Evolutionary conservation across 2,329 filamentous ascomycete genomes (phyloP).

Genomic region (Cephalotrichum gorgonifer): DNA sequence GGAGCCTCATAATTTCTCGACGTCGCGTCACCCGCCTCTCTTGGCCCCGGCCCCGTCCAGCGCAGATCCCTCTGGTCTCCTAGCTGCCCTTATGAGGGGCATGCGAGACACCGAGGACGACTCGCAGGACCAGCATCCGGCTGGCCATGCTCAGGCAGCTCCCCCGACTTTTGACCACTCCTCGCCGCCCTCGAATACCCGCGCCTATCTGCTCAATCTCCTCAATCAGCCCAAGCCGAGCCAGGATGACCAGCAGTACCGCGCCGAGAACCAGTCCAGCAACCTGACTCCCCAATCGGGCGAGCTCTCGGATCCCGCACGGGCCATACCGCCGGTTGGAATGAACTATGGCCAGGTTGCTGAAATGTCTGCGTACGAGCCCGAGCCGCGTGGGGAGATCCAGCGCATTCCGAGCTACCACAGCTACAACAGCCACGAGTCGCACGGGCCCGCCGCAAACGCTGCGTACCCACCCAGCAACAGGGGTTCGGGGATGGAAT

Average conservation of each 20-base stretch:
- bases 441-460: neutral
- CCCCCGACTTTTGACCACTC: constrained; percentile 30
- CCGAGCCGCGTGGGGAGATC: constrained; percentile 12
- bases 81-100: constrained; percentile 52
- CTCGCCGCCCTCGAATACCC: constrained; percentile 56
- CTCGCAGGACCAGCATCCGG: constrained; percentile 16
- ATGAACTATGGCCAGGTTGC: constrained; percentile 6
- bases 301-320: constrained; percentile 5
- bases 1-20: constrained; percentile 14
- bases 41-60: constrained; percentile 46
- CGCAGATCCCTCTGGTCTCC: constrained; percentile 45
- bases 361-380: constrained; percentile 13
- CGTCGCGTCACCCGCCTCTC: constrained; percentile 24
- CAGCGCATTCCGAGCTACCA: constrained; percentile 12
- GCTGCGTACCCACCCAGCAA: constrained; percentile 8
- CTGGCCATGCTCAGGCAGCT: constrained; percentile 5
- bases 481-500: constrained; percentile 15
- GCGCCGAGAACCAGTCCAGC: constrained; percentile 15
- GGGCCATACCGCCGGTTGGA: neutral
- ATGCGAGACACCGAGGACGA: constrained; percentile 30
- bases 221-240: constrained; percentile 68
- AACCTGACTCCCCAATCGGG: constrained; percentile 34
- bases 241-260: constrained; percentile 38
- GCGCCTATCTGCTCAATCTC: constrained; percentile 76
- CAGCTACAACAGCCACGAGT: constrained; percentile 10